phyloP scores from a whole-genome alignment of 78 protist genomes.

The Mantamonas sphyraenae region DNA sequence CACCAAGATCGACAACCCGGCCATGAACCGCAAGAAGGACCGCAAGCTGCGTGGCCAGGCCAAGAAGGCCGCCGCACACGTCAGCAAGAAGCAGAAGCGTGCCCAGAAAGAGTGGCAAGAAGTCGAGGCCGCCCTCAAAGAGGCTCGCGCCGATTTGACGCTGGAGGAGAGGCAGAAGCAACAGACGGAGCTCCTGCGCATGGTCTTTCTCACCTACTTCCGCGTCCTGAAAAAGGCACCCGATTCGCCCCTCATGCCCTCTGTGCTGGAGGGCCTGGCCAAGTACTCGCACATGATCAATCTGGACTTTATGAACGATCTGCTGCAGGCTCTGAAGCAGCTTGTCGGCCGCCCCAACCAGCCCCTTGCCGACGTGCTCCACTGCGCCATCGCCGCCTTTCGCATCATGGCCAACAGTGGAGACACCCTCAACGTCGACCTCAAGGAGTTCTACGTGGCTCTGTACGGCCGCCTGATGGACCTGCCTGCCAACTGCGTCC shows the following conservation, averaged over 20 bases:
- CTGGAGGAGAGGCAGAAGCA: background rate
- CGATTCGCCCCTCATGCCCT: constrained; percentile 10
- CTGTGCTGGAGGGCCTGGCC: constrained; percentile 31
- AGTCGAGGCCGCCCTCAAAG: background rate
- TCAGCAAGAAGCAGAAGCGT: background rate
- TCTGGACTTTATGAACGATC: constrained; percentile 43
- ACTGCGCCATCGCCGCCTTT: background rate
- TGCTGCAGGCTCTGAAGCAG: constrained; percentile 9
- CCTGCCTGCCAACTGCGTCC: constrained; percentile 1
- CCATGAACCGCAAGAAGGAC: background rate
- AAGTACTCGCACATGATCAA: constrained; percentile 46
- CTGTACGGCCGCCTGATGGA: constrained; percentile 9
- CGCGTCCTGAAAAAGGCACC: constrained; percentile 37
- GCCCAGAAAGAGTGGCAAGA: constrained; percentile 5
- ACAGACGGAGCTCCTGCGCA: constrained; percentile 19
- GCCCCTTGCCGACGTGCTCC: background rate
- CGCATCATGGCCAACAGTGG: background rate
- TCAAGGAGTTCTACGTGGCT: constrained; percentile 4
- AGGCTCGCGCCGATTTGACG: constrained; percentile 4
- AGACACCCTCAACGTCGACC: constrained; percentile 9
- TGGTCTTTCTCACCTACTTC: constrained; percentile 29
- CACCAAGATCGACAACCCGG: background rate
- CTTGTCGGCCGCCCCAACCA: background rate
- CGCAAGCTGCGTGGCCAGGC: background rate
- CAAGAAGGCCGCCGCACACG: no score